Conservation (phyloP, 805 yeast genomes). For the Yarrowia sp. region DNA sequence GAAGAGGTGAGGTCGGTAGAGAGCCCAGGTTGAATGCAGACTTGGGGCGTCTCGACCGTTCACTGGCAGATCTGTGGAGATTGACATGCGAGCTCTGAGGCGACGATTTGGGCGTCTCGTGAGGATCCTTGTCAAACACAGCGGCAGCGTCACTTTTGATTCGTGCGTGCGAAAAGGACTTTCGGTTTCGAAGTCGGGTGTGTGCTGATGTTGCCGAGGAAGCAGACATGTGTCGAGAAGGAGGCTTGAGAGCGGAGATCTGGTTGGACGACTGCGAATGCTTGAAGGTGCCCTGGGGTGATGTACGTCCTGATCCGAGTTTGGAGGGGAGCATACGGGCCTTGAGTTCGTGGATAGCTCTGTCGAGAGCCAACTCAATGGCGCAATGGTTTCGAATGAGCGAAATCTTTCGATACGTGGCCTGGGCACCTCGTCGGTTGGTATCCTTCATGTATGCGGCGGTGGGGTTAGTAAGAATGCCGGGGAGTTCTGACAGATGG, state of each 20-base stretch:
- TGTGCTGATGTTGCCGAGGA: constrained; percentile 7
- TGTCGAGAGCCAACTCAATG: constrained; percentile 84
- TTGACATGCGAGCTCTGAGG: constrained; percentile 21
- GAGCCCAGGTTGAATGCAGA: constrained; percentile 31
- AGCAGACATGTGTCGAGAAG: constrained; percentile 20
- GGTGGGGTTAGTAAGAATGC: constrained; percentile 80
- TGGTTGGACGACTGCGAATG: constrained; percentile 36
- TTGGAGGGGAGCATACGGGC: constrained; percentile 43
- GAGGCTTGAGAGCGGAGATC: constrained; percentile 26
- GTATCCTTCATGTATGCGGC: constrained; percentile 74
- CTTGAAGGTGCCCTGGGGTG: constrained; percentile 36
- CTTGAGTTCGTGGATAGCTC: constrained; percentile 71
- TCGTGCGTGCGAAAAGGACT: constrained; percentile 33
- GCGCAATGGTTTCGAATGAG: constrained; percentile 88
- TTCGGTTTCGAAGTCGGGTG: constrained; percentile 19
- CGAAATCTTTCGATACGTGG: constrained; percentile 92
- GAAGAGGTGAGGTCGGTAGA: constrained; percentile 21
- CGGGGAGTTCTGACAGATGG: constrained; percentile 61
- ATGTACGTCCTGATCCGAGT: constrained; percentile 23
- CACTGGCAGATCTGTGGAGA: constrained; percentile 10
- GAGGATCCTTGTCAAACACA: constrained; percentile 17
- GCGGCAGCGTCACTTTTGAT: constrained; percentile 17
- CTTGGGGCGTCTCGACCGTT: constrained; percentile 2
- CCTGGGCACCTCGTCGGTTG: constrained; percentile 81
- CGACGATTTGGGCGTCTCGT: constrained; percentile 22